A percentile compares a stretch with the other conserved stretches of the same genome.
These are phyloP conservation scores for Apiospora sp. DNA, from an alignment of 2,329 filamentous ascomycete genomes.

Conservation along the genomic window DNA sequence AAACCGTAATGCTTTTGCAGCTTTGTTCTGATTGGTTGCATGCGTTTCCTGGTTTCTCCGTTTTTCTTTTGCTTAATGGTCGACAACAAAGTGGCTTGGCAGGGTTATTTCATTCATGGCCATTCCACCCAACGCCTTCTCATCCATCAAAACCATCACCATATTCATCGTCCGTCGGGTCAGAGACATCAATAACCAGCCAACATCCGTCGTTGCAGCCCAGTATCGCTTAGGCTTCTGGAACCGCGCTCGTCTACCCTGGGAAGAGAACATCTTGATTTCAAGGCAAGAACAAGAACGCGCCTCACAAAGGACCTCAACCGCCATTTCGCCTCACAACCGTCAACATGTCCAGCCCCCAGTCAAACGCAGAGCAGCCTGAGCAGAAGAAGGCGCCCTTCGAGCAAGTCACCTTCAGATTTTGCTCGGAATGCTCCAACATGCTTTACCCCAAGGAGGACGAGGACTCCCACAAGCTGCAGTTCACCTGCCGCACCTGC, in stretches of 20 bases:
- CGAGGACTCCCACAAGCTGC: conserved; percentile 79
- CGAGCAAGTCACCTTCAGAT: conserved; percentile 93
- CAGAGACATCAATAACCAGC: background rate
- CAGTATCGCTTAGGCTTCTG: background rate
- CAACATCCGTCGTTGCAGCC: background rate
- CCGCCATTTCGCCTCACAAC: conserved; percentile 24
- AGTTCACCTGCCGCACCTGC: conserved; percentile 97
- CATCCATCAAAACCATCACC: conserved; percentile 19
- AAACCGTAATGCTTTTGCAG: background rate
- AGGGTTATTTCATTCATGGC: background rate
- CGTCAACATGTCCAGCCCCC: conserved; percentile 63
- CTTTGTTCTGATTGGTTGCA: conserved; percentile 1
- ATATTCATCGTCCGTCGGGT: conserved; percentile 1
- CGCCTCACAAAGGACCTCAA: conserved; percentile 25
- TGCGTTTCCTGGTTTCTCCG: background rate
- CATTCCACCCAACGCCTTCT: background rate
- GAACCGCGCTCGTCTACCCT: background rate
- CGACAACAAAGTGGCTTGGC: conserved; percentile 1
- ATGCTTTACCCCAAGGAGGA: conserved; percentile 98
- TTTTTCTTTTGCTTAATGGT: background rate
- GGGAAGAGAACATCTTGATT: background rate
- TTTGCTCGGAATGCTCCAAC: conserved; percentile 99
- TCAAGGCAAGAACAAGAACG: background rate
- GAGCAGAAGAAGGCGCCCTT: conserved; percentile 56
- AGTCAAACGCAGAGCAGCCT: conserved; percentile 55